Conservation (phyloP, 75 land plant species). For the Adiantum capillusveneris region DNA sequence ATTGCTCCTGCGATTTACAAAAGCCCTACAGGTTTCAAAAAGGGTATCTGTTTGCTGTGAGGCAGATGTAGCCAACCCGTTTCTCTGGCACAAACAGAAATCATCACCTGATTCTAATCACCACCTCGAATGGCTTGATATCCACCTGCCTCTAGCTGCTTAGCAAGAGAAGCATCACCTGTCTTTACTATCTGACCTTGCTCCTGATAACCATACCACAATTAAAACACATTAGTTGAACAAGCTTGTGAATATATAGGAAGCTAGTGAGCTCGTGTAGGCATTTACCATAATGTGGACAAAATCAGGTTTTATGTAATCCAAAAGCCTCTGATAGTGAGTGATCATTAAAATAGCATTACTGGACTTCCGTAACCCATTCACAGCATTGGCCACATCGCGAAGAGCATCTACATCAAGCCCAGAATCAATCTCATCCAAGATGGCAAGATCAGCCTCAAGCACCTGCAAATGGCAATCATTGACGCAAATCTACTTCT, state of each 20-base stretch:
- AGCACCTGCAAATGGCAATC: constrained; percentile 58
- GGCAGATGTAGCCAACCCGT: no score
- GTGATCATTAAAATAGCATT: constrained; percentile 94
- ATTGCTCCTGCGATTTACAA: no score
- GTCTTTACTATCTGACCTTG: constrained; percentile 83
- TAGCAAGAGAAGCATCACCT: constrained; percentile 70
- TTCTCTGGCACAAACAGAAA: no score
- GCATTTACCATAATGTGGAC: constrained; percentile 95
- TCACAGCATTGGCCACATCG: constrained; percentile 84
- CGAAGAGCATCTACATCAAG: constrained; percentile 92
- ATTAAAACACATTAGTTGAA: no score
- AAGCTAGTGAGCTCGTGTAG: no score
- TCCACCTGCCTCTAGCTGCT: constrained; percentile 67
- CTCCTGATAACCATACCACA: no score
- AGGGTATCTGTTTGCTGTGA: no score
- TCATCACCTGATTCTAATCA: no score
- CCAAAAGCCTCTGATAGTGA: constrained; percentile 75
- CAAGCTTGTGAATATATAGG: no score
- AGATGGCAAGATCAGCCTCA: constrained; percentile 85
- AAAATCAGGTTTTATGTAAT: constrained; percentile 63
- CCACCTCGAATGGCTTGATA: no score
- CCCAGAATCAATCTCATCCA: constrained; percentile 97
- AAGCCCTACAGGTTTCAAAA: no score
- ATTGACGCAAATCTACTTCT: no score
- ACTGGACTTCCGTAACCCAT: constrained; percentile 53